A percentile compares a stretch with the other conserved stretches of the same genome.
Conservation (phyloP, 2,329 filamentous ascomycete species). For the Alternaria postmessia region DNA sequence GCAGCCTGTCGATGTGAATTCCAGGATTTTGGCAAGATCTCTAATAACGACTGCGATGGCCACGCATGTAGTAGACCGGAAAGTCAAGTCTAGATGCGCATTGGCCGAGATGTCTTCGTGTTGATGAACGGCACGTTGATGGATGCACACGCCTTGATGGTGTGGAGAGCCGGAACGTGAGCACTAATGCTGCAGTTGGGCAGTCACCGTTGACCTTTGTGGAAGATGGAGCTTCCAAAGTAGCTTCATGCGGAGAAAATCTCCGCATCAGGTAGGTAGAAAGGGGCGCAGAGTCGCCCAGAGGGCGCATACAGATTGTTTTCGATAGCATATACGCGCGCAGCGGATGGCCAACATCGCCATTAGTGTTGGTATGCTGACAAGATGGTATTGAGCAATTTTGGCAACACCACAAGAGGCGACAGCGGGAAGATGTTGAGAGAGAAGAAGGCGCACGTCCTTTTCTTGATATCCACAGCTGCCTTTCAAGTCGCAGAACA, state of each 20-base stretch:
- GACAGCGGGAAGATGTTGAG: not conserved
- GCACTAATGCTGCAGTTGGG: conserved; percentile 7
- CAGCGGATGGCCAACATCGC: not conserved
- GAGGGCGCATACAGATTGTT: not conserved
- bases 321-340: conserved; percentile 1
- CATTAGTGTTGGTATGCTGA: conserved; percentile 11
- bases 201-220: not conserved
- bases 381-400: conserved; percentile 13
- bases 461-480: not conserved
- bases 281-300: not conserved
- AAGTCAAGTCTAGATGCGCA: not conserved
- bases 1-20: conserved; percentile 8
- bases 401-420: conserved; percentile 8
- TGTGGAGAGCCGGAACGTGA: conserved; percentile 14
- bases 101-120: not conserved
- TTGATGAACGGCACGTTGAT: not conserved
- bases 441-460: conserved; percentile 10
- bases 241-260: not conserved
- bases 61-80: not conserved
- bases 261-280: not conserved
- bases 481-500: not conserved
- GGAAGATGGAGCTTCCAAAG: not conserved
- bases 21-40: not conserved
- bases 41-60: not conserved
- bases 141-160: conserved; percentile 1